Evolutionary conservation across 495 filamentous ascomycete genomes (phyloP), one percentile per base, ranked within the genome.

Genomic region (Penicillium pancosmium): DNA sequence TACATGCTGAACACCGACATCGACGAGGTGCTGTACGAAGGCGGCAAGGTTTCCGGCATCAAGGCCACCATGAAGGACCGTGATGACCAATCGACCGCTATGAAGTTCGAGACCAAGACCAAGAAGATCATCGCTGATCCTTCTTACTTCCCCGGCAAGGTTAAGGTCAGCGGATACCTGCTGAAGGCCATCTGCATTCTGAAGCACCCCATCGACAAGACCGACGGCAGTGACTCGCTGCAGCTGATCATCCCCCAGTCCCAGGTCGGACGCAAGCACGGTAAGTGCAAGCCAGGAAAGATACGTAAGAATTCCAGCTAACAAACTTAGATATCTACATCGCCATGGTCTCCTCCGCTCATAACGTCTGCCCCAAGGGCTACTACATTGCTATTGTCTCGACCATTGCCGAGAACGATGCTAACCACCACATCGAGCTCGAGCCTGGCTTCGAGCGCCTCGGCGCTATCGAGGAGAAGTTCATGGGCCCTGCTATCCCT

Each of bases 371-470:
- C 79, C 94, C 95, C 55, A 96, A 96, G 82, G 94, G 93, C 43
- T 98, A 97, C 84, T 98, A 96, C 80, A 92, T 99, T 64, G 95
- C 94, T 59, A 97, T 97, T 64, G 92, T 99, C 53, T 96, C 91
- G 50, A 99, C 95, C 57, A 96, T 99, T 63, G 91, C 96, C 64
- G 94, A 99, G 81, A 87, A 86, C 41, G 78, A 85, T 60, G 86
- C 88, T 59, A 98, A 99, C 81, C 93, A 95, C 77, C 95, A 98
- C 73, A 73, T 96, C 25, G 94, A 99, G 78, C 87, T 99, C 4
- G 88, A 93, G 72, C 88, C 93, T 21, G 94, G 94, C 56, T 89
- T 99, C 61, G 92, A 98, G 70, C 86, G 94, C 57, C 88, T 99
- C 25, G 94, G 95, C 59, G 84, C 84, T 62, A 94, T 96, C 60